phyloP scores from a whole-genome alignment of 805 yeast genomes.

The Saturnispora besseyi region DNA sequence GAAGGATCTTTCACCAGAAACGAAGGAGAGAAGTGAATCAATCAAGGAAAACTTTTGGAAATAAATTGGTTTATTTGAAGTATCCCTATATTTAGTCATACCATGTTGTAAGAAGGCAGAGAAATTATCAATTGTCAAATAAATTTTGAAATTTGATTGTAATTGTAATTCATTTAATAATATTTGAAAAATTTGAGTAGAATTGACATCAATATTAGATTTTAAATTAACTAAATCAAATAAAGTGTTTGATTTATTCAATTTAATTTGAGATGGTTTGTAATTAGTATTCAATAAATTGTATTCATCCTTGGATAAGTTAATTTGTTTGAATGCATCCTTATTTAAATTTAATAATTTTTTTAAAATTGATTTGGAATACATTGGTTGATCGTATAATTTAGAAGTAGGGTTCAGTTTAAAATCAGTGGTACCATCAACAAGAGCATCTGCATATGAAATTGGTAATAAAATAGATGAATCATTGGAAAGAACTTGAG shows the following conservation, averaged over 20 bases:
- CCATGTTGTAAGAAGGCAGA: slow-evolving; percentile 50
- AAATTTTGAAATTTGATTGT: slow-evolving; percentile 47
- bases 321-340: slow-evolving; percentile 28
- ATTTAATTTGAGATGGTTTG: slow-evolving; percentile 14
- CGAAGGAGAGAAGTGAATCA: slow-evolving; percentile 42
- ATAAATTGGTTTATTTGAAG: slow-evolving; percentile 46
- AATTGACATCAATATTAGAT: slow-evolving; percentile 21
- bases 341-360: slow-evolving; percentile 42
- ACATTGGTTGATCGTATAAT: slow-evolving; percentile 72
- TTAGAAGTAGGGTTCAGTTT: slow-evolving; percentile 40
- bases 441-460: slow-evolving; percentile 48
- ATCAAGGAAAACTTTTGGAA: slow-evolving; percentile 58
- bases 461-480: slow-evolving; percentile 48
- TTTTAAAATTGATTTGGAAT: slow-evolving; percentile 47
- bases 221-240: slow-evolving; percentile 33
- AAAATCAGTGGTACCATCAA: slow-evolving; percentile 71
- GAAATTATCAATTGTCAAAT: slow-evolving; percentile 66
- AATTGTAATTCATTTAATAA: slow-evolving; percentile 46
- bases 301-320: slow-evolving; percentile 15
- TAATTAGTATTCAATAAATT: slow-evolving; percentile 16
- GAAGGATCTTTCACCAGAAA: slow-evolving; percentile 46
- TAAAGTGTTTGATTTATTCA: slow-evolving; percentile 26
- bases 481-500: slow-evolving; percentile 31
- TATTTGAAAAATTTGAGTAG: slow-evolving; percentile 40
- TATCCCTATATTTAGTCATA: slow-evolving; percentile 50